These are phyloP conservation scores for Tolypocladium album DNA, from an alignment of 2,329 filamentous ascomycete species.

Conservation along the genomic window DNA sequence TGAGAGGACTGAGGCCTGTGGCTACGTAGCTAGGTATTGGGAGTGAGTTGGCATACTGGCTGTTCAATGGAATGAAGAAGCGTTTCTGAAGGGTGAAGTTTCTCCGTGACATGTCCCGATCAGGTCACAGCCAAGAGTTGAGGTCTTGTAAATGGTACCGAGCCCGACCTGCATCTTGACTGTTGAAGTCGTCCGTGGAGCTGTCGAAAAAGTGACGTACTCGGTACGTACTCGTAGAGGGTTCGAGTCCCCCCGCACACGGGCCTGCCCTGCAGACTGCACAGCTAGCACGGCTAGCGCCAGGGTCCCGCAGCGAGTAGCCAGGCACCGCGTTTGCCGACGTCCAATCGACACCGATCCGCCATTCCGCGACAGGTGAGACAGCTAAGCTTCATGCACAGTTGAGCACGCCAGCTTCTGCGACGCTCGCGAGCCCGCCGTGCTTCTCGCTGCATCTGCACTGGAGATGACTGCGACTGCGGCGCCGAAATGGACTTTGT, in stretches of 20 bases:
- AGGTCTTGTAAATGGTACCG: not conserved
- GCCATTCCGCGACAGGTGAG: not conserved
- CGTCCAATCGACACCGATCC: not conserved
- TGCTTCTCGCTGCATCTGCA: not conserved
- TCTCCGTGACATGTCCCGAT: not conserved
- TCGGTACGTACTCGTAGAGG: no score
- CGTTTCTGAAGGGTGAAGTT: not conserved
- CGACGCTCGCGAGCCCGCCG: not conserved
- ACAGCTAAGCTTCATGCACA: not conserved
- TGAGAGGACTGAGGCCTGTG: not conserved
- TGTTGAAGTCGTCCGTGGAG: not conserved
- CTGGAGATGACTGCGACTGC: conserved; percentile 28
- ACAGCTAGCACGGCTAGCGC: not conserved
- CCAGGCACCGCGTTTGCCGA: not conserved
- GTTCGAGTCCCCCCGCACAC: not conserved
- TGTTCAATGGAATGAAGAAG: conserved; percentile 1
- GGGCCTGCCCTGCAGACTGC: not conserved
- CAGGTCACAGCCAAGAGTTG: not conserved
- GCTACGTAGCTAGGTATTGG: not conserved
- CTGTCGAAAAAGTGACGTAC: not conserved
- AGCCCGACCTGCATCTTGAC: not conserved
- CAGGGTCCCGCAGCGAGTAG: not conserved
- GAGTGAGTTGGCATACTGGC: not conserved
- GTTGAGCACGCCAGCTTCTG: not conserved
- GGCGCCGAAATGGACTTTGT: conserved; percentile 17